Conservation (phyloP, 2,329 filamentous ascomycete genomes). For the Pseudohalonectria lignicola region DNA sequence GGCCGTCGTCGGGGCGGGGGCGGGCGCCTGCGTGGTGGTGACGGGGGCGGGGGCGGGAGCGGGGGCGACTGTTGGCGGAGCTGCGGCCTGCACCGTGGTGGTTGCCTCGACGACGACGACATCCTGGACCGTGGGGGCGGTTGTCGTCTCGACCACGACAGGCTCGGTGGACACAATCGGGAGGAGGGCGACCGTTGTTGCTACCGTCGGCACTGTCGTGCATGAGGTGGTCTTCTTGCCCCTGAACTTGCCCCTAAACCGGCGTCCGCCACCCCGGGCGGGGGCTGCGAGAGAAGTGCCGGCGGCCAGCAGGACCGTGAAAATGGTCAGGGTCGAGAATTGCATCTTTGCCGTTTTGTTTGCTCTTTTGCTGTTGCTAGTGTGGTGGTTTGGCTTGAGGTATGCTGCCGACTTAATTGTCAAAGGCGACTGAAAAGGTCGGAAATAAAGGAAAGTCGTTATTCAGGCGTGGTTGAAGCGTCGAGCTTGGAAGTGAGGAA, state of each 20-base stretch:
- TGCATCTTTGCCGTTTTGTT: slow-evolving; percentile 1
- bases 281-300: neutral
- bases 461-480: neutral
- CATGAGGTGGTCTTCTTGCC: neutral
- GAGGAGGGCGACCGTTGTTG: neutral
- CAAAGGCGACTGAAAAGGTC: neutral
- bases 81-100: neutral
- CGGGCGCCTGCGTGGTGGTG: neutral
- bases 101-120: neutral
- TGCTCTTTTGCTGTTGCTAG: neutral
- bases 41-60: neutral
- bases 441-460: slow-evolving; percentile 1
- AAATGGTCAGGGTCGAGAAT: neutral
- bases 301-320: slow-evolving; percentile 1
- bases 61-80: neutral
- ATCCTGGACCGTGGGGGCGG: no score
- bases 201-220: neutral
- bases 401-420: neutral
- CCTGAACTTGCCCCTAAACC: neutral
- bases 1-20: neutral
- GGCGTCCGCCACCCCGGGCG: neutral
- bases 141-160: neutral
- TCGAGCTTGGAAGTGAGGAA: slow-evolving; percentile 2
- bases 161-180: neutral
- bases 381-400: neutral